Evolutionary conservation across 345 rosid species (phyloP).

Genomic region (Citrus maxima): DNA sequence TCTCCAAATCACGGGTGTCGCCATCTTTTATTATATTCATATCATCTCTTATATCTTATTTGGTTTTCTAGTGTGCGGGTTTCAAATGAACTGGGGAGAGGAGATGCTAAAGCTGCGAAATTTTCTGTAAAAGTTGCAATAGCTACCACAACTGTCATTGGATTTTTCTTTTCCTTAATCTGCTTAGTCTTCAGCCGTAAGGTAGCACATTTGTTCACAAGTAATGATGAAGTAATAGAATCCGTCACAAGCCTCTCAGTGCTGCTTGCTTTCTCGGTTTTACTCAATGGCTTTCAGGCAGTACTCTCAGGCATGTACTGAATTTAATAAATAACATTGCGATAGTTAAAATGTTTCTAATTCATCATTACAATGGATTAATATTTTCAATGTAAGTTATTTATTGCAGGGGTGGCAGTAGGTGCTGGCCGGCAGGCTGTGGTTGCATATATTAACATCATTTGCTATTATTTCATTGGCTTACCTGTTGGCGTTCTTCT

Average conservation of each 20-base stretch:
- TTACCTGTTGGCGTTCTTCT: constrained; percentile 63
- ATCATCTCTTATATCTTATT: not conserved
- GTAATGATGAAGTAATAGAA: constrained; percentile 24
- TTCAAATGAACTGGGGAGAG: constrained; percentile 58
- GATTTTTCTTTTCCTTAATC: constrained; percentile 35
- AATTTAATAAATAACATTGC: no score
- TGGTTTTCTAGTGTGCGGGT: constrained; percentile 39
- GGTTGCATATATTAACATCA: constrained; percentile 57
- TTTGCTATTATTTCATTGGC: constrained; percentile 59
- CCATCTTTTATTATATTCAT: no score
- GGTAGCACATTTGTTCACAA: constrained; percentile 39
- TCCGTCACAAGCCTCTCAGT: constrained; percentile 35
- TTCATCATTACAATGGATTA: not conserved
- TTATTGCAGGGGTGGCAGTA: constrained; percentile 60
- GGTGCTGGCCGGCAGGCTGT: constrained; percentile 69
- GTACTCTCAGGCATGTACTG: constrained; percentile 41
- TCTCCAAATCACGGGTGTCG: no score
- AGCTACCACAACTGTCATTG: constrained; percentile 30
- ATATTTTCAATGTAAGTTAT: not conserved
- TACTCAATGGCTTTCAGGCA: constrained; percentile 49
- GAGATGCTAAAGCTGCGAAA: constrained; percentile 44
- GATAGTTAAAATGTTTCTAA: no score
- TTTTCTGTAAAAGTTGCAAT: constrained; percentile 44
- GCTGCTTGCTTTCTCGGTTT: constrained; percentile 42
- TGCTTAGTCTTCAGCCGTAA: constrained; percentile 37